Base-by-base conservation (phyloP, 768 basidiomycete species). In the Rhodocollybia butyracea region DNA sequence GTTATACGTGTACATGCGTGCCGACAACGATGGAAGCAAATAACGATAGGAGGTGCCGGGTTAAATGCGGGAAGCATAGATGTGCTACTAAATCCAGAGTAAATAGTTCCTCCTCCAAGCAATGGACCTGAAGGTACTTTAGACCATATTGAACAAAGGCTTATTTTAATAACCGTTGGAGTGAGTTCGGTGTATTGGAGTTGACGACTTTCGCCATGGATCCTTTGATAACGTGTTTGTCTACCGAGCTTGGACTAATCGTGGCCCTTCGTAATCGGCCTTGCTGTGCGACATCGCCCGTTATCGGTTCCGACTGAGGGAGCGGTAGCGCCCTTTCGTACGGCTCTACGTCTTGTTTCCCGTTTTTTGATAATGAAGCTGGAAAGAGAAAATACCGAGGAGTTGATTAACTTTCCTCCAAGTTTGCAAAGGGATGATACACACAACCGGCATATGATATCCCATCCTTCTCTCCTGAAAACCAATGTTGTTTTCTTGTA, bases 401-500 rank as follows among this genome's bases (percentile, higher is more conserved):
- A 21, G 38, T 27, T 5, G 10, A 12, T 31, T 4, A 56, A 51
- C 38, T 54, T 57, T 36, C 53, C 30, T 41, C 30, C 58, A 22
- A 60, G 53, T 52, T 46, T 17, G 46, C 8, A 10, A 21, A n/a
- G 17, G 30, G 30, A 15, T 30, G 4, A 63, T 36, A 24, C 34
- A 63, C 72, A 57, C 41, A 61, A 82, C 83, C 79, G 43, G 80
- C 75, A 46, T 81, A 76, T 2, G 84, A 86, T 36, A 79, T 67
- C 8, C 84, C 81, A 43, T 81, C 79, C 39, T 68, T 71, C 57
- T 78, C 83, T 8, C 77, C 74, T 54, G 81, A 74, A 61, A 87
- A 85, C 87, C 87, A 88, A 55, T 87, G 85, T 26, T 77, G 77
- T 39, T 70, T 62, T 31, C 74, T 75, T 58, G 78, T 73, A 57